Evolutionary conservation across 768 basidiomycete genomes (phyloP).

Genomic region (Lactarius hatsudake): DNA sequence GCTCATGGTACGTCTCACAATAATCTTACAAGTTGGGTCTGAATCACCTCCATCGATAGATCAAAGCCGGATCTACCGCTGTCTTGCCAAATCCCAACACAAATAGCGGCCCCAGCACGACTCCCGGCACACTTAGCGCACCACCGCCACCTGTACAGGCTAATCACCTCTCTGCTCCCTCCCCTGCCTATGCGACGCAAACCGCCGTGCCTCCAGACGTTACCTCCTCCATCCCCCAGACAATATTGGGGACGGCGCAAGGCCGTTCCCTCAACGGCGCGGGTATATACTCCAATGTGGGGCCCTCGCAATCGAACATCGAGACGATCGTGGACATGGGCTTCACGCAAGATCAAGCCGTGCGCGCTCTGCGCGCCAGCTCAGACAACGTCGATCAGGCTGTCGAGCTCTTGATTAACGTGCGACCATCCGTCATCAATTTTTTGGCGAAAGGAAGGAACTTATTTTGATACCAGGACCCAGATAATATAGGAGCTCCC

Average conservation of each 20-base stretch:
- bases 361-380: constrained; percentile 82
- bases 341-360: constrained; percentile 80
- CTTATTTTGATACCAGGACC: constrained; percentile 51
- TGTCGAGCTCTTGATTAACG: constrained; percentile 92
- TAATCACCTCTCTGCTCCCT: constrained; percentile 8
- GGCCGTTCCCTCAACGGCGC: constrained; percentile 41
- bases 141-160: constrained; percentile 25
- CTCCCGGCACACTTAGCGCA: constrained; percentile 30
- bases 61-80: constrained; percentile 45
- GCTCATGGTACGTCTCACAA: constrained; percentile 69
- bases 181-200: too few relatives aligned
- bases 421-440: constrained; percentile 38
- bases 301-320: constrained; percentile 70
- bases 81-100: constrained; percentile 30
- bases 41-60: constrained; percentile 37
- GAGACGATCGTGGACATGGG: constrained; percentile 91
- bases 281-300: constrained; percentile 69
- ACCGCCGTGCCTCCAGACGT: constrained; percentile 35
- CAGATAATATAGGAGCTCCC: constrained; percentile 56
- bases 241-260: constrained; percentile 30
- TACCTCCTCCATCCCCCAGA: constrained; percentile 31
- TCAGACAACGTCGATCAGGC: constrained; percentile 97
- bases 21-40: constrained; percentile 62
- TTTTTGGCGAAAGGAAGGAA: not conserved
- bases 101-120: not conserved